phyloP scores from a whole-genome alignment of 2,329 filamentous ascomycete genomes.

The Dactylonectria estremocensis region DNA sequence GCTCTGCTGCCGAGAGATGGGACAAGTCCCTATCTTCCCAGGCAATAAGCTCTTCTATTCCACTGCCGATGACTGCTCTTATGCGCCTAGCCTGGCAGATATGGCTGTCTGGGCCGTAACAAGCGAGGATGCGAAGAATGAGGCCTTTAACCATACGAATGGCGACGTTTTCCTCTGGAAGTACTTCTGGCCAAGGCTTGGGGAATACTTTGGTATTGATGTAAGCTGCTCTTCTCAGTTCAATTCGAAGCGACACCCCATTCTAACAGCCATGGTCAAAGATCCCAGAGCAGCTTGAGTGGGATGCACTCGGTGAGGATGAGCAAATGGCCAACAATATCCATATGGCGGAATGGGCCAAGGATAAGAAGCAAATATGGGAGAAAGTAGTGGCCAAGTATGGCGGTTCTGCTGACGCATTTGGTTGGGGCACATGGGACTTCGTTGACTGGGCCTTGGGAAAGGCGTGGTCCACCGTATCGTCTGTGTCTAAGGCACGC shows the following conservation, averaged over 20 bases:
- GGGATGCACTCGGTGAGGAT: conserved; percentile 30
- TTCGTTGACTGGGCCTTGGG: conserved; percentile 40
- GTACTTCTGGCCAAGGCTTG: conserved; percentile 28
- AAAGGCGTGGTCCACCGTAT: conserved; percentile 37
- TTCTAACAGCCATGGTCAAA: background rate
- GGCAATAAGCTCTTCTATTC: conserved; percentile 37
- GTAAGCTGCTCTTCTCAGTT: conserved; percentile 2
- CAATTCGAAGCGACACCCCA: background rate
- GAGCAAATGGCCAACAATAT: conserved; percentile 36
- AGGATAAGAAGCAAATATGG: conserved; percentile 39
- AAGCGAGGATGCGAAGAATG: conserved; percentile 24
- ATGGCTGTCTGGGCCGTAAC: conserved; percentile 31
- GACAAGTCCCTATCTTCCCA: conserved; percentile 30
- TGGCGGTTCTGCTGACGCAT: conserved; percentile 33
- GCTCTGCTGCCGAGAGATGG: conserved; percentile 34
- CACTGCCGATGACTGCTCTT: conserved; percentile 31
- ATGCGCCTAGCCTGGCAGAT: conserved; percentile 33
- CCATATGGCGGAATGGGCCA: conserved; percentile 33
- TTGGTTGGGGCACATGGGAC: conserved; percentile 39
- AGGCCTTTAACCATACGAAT: conserved; percentile 34
- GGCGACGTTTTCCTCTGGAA: conserved; percentile 34
- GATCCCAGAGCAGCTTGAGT: conserved; percentile 34
- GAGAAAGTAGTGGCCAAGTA: conserved; percentile 36
- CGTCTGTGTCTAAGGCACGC: conserved; percentile 32
- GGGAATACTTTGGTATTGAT: conserved; percentile 24